Evolutionary conservation across 192 early-diverging fungal species (phyloP).

Genomic region (Backusella luteola): DNA sequence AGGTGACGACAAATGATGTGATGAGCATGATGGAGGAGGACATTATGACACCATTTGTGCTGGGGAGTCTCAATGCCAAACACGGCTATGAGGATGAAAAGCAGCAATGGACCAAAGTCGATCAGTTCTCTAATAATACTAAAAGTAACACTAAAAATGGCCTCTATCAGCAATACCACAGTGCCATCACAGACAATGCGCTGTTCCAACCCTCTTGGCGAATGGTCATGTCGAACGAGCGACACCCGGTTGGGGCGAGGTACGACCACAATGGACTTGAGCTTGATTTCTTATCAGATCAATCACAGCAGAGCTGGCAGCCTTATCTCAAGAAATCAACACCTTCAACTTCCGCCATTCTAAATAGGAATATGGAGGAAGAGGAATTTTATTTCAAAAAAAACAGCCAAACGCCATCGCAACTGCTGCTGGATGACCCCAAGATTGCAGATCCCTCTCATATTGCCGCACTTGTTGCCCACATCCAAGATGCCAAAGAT

Average conservation of each 20-base stretch:
- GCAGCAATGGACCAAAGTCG: constrained; percentile 6
- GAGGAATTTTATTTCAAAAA: neutral
- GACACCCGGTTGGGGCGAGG: neutral
- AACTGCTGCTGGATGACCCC: neutral
- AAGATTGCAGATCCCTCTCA: constrained; percentile 8
- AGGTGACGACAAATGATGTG: neutral
- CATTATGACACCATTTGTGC: constrained; percentile 14
- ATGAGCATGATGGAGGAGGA: neutral
- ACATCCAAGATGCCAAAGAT: constrained; percentile 10
- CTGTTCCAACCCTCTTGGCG: neutral
- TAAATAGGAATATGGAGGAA: neutral
- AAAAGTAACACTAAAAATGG: neutral
- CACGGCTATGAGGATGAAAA: neutral
- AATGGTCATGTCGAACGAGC: neutral
- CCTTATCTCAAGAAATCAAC: constrained; percentile 8
- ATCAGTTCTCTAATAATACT: neutral
- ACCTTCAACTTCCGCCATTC: neutral
- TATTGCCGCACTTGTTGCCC: constrained; percentile 9
- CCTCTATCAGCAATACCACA: neutral
- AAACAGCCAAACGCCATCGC: neutral
- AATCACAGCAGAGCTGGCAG: neutral
- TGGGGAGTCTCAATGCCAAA: neutral
- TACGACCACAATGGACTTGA: neutral
- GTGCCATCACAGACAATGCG: neutral
- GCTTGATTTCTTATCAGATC: neutral